phyloP scores from a whole-genome alignment of 2,329 filamentous ascomycete genomes.

The Aureobasidium vineae region DNA sequence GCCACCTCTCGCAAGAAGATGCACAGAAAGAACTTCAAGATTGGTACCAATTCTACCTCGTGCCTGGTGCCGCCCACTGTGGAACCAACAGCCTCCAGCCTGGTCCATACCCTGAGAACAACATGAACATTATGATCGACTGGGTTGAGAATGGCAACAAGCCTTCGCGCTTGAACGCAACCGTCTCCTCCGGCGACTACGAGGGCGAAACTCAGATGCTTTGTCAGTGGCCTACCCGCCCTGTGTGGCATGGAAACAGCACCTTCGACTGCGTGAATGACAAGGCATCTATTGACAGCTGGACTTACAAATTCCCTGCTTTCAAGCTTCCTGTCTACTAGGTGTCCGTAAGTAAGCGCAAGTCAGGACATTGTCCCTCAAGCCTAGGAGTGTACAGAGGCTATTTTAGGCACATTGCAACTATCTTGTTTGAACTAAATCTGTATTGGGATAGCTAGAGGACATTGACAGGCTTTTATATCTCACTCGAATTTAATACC shows the following conservation, averaged over 20 bases:
- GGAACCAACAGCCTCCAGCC: conserved; percentile 42
- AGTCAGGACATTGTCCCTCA: not conserved
- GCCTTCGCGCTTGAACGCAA: conserved; percentile 48
- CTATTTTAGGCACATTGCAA: not conserved
- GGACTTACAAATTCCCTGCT: conserved; percentile 43
- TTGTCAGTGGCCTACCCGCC: conserved; percentile 48
- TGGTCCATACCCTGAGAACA: conserved; percentile 47
- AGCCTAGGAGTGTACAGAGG: not conserved
- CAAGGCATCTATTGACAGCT: conserved; percentile 42
- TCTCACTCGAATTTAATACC: too few species aligned
- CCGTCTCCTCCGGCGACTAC: conserved; percentile 32
- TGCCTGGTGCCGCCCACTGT: conserved; percentile 57
- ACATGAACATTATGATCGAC: conserved; percentile 49
- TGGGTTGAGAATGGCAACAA: conserved; percentile 54
- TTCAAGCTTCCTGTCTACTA: conserved; percentile 44
- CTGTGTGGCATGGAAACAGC: conserved; percentile 42
- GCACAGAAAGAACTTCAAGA: conserved; percentile 43
- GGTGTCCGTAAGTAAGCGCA: not conserved
- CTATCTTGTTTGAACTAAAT: too few species aligned
- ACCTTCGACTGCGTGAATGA: conserved; percentile 44
- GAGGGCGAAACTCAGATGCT: conserved; percentile 41
- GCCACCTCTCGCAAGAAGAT: not conserved
- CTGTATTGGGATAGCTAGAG: too few species aligned
- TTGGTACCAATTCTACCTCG: conserved; percentile 57
- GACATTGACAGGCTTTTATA: too few species aligned